These are phyloP conservation scores for Scedosporium aurantiacum DNA, from an alignment of 2,329 filamentous ascomycete genomes.

Conservation along the genomic window DNA sequence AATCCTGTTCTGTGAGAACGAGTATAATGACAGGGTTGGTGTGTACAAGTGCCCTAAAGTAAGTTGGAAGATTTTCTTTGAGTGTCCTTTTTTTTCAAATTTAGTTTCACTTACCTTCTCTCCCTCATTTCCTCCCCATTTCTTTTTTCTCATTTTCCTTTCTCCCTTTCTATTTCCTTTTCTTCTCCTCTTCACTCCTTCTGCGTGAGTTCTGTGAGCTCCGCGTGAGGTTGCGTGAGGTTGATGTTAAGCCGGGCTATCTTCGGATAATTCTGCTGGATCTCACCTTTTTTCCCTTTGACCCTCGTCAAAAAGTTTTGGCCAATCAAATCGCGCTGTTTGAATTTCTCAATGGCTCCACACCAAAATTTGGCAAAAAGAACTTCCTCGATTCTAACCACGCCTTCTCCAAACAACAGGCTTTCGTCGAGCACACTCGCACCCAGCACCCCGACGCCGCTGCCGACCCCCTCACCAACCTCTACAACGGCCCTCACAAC, in stretches of 20 bases:
- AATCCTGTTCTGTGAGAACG: not conserved
- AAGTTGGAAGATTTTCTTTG: not conserved
- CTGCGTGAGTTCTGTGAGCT: too few relatives aligned
- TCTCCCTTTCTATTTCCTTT: too few relatives aligned
- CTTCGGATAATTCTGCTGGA: not conserved
- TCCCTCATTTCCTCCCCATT: not conserved
- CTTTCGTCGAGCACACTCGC: not conserved
- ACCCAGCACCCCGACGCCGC: not conserved
- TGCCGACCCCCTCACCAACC: not conserved
- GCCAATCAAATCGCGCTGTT: not conserved
- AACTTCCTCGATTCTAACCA: conserved; percentile 1
- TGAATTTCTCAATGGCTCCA: not conserved
- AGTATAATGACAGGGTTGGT: not conserved
- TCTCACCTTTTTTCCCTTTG: not conserved
- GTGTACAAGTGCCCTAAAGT: not conserved
- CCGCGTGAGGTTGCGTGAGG: too few relatives aligned
- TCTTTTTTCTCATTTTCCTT: too few relatives aligned
- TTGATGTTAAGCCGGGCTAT: not conserved
- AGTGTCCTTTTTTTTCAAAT: not conserved
- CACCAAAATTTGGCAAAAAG: not conserved
- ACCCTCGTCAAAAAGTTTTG: not conserved
- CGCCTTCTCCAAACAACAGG: too few relatives aligned
- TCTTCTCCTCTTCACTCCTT: too few relatives aligned
- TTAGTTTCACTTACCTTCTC: not conserved
- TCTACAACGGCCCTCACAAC: not conserved